These are phyloP conservation scores for Rauvolfia tetraphylla DNA, from an alignment of 257 asterid species.

Conservation along the genomic window DNA sequence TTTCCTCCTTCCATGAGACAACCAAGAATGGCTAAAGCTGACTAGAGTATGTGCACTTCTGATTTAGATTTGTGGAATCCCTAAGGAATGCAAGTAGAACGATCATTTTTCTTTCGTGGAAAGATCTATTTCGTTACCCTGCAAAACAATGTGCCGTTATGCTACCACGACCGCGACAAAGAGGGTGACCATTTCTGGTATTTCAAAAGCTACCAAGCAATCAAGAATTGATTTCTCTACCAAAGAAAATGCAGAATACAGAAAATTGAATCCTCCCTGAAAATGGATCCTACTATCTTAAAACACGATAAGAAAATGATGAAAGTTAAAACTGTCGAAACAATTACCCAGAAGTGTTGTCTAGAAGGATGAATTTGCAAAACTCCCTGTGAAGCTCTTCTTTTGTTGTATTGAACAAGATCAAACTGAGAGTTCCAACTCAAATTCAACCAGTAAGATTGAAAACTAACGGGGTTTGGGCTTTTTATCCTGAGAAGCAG, in stretches of 20 bases:
- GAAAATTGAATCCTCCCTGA: neutral
- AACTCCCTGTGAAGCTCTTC: neutral
- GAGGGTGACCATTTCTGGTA: neutral
- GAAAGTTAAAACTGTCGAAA: neutral
- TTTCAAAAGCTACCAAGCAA: neutral
- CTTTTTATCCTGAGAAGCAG: conserved; percentile 9
- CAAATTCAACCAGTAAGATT: neutral
- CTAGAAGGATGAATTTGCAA: neutral
- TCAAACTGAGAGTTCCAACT: neutral
- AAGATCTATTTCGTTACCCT: neutral
- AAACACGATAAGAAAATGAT: neutral
- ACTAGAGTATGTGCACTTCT: neutral
- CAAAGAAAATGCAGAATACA: neutral
- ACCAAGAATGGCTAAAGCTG: neutral
- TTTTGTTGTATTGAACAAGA: neutral
- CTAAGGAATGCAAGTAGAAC: neutral
- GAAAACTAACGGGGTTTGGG: neutral
- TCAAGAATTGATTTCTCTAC: conserved; percentile 3
- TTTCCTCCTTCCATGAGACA: neutral
- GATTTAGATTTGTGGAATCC: neutral
- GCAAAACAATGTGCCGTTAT: neutral
- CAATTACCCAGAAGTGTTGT: conserved; percentile 3
- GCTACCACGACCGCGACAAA: neutral
- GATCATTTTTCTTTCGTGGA: neutral
- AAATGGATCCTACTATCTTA: neutral